These are phyloP conservation scores for Acer yangbiense DNA, from an alignment of 345 rosid genomes.

Conservation along the genomic window DNA sequence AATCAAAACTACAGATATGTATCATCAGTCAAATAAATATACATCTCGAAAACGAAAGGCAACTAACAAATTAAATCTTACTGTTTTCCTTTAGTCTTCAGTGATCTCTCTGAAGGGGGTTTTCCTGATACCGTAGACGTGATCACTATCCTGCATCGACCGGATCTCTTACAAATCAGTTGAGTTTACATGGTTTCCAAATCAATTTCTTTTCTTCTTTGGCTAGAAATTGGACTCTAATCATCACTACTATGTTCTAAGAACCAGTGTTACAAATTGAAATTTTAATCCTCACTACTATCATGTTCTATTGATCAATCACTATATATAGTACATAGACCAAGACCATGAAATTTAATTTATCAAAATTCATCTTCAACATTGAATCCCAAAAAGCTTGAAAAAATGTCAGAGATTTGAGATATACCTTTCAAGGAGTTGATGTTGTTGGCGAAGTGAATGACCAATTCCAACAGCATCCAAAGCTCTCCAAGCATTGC, in stretches of 20 bases:
- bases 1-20: not conserved
- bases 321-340: not conserved
- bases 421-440: slow-evolving; percentile 47
- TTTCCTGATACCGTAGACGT: slow-evolving; percentile 26
- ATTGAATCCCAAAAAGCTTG: too few relatives aligned
- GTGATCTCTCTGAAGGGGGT: slow-evolving; percentile 21
- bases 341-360: too few relatives aligned
- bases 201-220: not conserved
- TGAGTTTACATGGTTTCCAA: not conserved
- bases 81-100: not conserved
- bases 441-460: slow-evolving; percentile 45
- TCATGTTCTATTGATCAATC: not conserved
- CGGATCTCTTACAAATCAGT: not conserved
- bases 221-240: not conserved
- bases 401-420: too few relatives aligned
- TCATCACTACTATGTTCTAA: not conserved
- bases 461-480: slow-evolving; percentile 62
- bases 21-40: not conserved
- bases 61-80: not conserved
- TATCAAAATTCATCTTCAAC: too few relatives aligned
- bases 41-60: too few relatives aligned
- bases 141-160: slow-evolving; percentile 35
- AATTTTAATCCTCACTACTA: too few relatives aligned
- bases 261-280: too few relatives aligned
- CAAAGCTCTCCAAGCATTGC: slow-evolving; percentile 76